Percentiles rank a stretch among this genome's conserved stretches.
Evolutionary conservation across 2,329 filamentous ascomycete genomes (phyloP).

Genomic region (Colletotrichum tropicale): DNA sequence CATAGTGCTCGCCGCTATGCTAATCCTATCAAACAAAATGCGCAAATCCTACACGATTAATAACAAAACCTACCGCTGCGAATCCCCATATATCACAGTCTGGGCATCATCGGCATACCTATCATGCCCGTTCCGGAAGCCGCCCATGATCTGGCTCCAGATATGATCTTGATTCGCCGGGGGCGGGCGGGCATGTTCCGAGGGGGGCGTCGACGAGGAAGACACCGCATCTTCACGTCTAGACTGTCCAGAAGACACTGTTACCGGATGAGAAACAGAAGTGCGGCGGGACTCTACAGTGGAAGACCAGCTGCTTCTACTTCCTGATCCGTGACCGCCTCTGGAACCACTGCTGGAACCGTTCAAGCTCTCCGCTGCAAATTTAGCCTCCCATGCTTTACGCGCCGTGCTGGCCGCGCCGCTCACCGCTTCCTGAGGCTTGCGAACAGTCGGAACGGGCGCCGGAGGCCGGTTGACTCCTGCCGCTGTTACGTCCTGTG

Average conservation of each 20-base stretch:
- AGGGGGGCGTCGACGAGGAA: background rate
- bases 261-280: background rate
- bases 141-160: background rate
- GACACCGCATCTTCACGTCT: background rate
- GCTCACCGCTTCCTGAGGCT: background rate
- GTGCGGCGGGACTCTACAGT: background rate
- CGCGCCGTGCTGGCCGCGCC: background rate
- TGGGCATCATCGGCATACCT: background rate
- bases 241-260: background rate
- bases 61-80: background rate
- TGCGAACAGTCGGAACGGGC: background rate
- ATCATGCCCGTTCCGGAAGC: background rate
- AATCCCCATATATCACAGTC: background rate
- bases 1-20: background rate
- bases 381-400: background rate
- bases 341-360: background rate
- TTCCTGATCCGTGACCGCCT: rapidly evolving
- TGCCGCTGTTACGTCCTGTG: background rate
- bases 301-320: background rate
- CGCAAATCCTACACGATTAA: background rate
- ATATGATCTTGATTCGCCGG: background rate
- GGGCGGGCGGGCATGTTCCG: background rate
- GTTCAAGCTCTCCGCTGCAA: background rate
- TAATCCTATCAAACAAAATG: background rate
- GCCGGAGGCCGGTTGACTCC: background rate